Evolutionary conservation across 225 moss, liverwort and hornwort genomes (phyloP).

Genomic region (Asterella californica): DNA sequence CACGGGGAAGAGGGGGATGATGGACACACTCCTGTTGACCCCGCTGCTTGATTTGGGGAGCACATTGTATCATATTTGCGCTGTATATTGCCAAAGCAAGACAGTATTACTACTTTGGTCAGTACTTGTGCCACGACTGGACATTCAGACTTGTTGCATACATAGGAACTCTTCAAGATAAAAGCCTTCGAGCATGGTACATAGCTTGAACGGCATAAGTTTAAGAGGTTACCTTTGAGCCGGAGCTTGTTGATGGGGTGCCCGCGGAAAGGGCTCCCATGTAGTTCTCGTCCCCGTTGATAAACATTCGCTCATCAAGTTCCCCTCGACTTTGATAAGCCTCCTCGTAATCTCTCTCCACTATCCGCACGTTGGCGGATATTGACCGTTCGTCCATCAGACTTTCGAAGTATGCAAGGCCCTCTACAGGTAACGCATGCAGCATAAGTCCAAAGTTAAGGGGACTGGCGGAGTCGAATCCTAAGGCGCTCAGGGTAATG

Average conservation of each 20-base stretch:
- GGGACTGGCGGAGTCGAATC: background rate
- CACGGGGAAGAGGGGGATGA: slow-evolving; percentile 69
- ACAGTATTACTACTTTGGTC: background rate
- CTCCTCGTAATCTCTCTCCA: slow-evolving; percentile 82
- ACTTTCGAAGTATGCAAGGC: slow-evolving; percentile 74
- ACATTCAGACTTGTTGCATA: background rate
- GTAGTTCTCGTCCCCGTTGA: slow-evolving; percentile 76
- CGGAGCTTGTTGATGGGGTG: slow-evolving; percentile 59
- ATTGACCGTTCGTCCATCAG: slow-evolving; percentile 81
- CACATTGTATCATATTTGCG: slow-evolving; percentile 83
- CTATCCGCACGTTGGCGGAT: slow-evolving; percentile 51
- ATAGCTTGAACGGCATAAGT: background rate
- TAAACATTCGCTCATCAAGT: slow-evolving; percentile 91
- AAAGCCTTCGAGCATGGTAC: background rate
- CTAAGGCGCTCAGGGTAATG: background rate
- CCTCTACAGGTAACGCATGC: slow-evolving; percentile 49
- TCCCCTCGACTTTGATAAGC: slow-evolving; percentile 81
- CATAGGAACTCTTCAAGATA: background rate
- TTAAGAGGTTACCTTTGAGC: slow-evolving; percentile 57
- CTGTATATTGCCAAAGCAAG: slow-evolving; percentile 37
- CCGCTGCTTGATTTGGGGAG: slow-evolving; percentile 69
- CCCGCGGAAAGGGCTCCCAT: slow-evolving; percentile 50
- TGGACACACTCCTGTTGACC: slow-evolving; percentile 71
- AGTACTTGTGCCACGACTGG: background rate
- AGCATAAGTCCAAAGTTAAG: background rate